These are phyloP conservation scores for Globisporangium lucens DNA, from an alignment of 352 stramenopile genomes.

Conservation along the genomic window DNA sequence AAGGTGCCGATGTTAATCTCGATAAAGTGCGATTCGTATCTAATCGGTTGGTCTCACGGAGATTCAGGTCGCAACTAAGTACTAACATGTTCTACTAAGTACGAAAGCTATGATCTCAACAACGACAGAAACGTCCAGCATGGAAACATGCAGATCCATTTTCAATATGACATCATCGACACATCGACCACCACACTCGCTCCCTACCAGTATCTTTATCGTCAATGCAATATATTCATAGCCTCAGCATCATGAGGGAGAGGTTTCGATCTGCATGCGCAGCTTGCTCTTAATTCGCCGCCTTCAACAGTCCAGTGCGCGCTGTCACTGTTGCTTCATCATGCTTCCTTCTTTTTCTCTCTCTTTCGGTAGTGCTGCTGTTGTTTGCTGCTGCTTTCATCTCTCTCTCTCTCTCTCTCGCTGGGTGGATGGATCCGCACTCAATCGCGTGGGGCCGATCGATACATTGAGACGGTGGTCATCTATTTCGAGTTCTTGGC, in stretches of 20 bases:
- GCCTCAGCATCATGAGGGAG: background rate
- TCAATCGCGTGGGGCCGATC: background rate
- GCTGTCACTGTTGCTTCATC: background rate
- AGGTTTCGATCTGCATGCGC: background rate
- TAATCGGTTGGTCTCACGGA: background rate
- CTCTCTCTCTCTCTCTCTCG: background rate
- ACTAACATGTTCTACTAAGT: background rate
- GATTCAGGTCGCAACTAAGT: background rate
- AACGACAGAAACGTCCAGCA: background rate
- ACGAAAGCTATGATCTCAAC: background rate
- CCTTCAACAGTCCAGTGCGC: background rate
- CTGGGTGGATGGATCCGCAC: background rate
- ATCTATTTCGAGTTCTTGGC: slow-evolving; percentile 80
- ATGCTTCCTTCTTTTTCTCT: background rate
- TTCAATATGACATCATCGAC: background rate
- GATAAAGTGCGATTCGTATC: background rate
- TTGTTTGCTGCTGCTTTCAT: background rate
- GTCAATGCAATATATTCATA: slow-evolving; percentile 12
- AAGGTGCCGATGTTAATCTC: background rate
- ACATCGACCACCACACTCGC: background rate
- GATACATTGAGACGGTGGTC: background rate
- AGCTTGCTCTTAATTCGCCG: background rate
- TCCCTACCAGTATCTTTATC: background rate
- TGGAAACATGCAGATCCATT: background rate
- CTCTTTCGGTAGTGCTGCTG: background rate